Evolutionary conservation across 768 basidiomycete genomes (phyloP), one percentile per base, ranked within the genome.

Genomic region (Omphalotus guepiniiformis): DNA sequence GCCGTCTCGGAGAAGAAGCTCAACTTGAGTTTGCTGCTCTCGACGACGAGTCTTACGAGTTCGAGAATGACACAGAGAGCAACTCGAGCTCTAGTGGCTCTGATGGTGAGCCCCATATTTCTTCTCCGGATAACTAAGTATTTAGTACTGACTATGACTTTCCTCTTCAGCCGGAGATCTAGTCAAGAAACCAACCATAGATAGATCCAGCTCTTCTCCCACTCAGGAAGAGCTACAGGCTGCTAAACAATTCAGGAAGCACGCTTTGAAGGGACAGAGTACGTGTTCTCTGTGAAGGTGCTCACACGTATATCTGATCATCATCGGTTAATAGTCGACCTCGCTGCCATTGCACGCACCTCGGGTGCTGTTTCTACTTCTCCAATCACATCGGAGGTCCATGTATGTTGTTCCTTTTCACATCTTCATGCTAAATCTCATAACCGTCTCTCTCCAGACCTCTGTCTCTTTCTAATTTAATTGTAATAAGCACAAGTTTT

Each of bases 281-380:
- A 50, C 47, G 71, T 59, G 12, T 6, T 2, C 1, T 6, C 0
- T 18, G 36, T 47, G 21, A 46, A 30, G 32, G n/a, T 8, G 16
- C 19, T n/a, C 21, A 21, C 38, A 29, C 11, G 73, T 71, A 66
- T 39, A 55, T 75, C 27, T 12, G 28, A 42, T 50, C n/a, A 48
- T 51, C 16, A 39, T 23, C 23, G 56, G 49, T 15, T 42, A 13
- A 62, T 55, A 40, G 66, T 80, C 35, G 87, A 93, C 65, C 76
- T 94, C 49, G 74, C 78, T 27, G 73, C 83, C 46, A 93, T 94
- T 57, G 92, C 92, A 12, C 82, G 88, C 56, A 88, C 88, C 47
- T 92, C 89, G 7, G 76, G 74, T 50, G 91, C 83, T 11, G 78
- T 82, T 23, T 80, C 78, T 52, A 68, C 64, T 28, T 47, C 46